Evolutionary conservation across 2,329 filamentous ascomycete genomes (phyloP), one percentile per base, ranked within the genome.

Genomic region (Sporothrix inflata): DNA sequence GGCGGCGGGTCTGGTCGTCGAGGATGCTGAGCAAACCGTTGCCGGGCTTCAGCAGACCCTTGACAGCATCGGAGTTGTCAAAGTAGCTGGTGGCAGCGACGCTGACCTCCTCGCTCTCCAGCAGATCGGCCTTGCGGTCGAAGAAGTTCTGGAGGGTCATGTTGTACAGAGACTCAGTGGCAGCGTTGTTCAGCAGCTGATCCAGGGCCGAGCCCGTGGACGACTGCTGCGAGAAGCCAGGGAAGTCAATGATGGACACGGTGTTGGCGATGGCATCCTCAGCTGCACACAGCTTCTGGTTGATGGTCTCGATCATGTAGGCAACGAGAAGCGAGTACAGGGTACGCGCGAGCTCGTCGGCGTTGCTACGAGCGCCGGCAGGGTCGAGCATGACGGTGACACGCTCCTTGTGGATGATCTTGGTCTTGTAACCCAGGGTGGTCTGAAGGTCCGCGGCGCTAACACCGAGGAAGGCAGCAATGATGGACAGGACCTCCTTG

Each of bases 341-440:
- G 0, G 95, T 98, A 69, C 95, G 89, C 4, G 96, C 94, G 66
- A 99, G 88, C 81, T 98, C 96, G 78, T 98, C 94, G 19, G 96
- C 96, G 77, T 98, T 98, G 51, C 90, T 91, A 68, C 94, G 91
- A 61, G 96, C 96, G 51, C 96, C 96, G 72, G 90, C 90, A 7
- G 95, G 93, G 79, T 99, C 96, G 45, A 99, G 88, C 94, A 99
- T 97, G 75, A 99, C 93, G 0, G 96, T 99, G n/a, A 99, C 96
- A 71, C 96, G 91, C 84, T 99, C 96, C 75, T 94, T 92, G 79
- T 97, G 93, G 72, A 99, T 91, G 76, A 96, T 98, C 85, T 97
- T 98, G 24, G 94, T 98, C 84, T 97, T 97, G 85, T 98, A 97
- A 3, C 94, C 94, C 72, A 99, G 85, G 40, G 94, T 97, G 51